Percentiles rank a stretch among this genome's conserved stretches.
Conservation (phyloP, 176 grass and related monocot species). For the Oryza longistaminata region DNA sequence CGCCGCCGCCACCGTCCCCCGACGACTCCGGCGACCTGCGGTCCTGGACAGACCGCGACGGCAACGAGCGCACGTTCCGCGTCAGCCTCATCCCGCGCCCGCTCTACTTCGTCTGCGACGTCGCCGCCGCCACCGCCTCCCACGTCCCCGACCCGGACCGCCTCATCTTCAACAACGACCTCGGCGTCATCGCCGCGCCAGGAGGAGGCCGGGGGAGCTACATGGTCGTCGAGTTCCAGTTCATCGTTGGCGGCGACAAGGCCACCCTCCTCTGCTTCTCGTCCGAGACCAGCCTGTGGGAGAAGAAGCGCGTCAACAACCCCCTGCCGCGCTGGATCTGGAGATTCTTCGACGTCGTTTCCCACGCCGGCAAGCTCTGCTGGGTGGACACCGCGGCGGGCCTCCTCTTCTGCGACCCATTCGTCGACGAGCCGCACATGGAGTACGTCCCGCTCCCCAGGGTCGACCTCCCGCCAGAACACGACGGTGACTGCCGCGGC, state of each 20-base stretch:
- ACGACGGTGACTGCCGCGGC: too few relatives aligned
- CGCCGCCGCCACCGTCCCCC: too few relatives aligned
- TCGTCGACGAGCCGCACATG: background rate
- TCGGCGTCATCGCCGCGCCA: background rate
- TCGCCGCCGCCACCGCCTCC: background rate
- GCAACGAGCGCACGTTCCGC: too few relatives aligned
- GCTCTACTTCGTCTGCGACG: background rate
- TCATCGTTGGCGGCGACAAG: background rate
- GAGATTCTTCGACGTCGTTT: background rate
- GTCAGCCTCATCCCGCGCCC: too few relatives aligned
- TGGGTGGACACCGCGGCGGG: slow-evolving; percentile 8
- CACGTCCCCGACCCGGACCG: background rate
- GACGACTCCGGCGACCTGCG: too few relatives aligned
- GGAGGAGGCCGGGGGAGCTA: background rate
- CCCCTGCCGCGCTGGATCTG: background rate
- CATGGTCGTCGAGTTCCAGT: background rate
- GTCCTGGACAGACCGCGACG: too few relatives aligned
- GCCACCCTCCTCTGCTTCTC: background rate
- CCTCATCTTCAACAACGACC: background rate
- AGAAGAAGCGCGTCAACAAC: background rate
- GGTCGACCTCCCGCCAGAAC: too few relatives aligned
- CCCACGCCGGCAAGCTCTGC: slow-evolving; percentile 21
- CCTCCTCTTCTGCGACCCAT: background rate
- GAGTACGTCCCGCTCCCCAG: background rate
- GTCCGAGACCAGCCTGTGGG: background rate